Evolutionary conservation across 2,329 filamentous ascomycete species (phyloP), one percentile per base, ranked within the genome.

Genomic region (Fusarium neocosmosporiellum): DNA sequence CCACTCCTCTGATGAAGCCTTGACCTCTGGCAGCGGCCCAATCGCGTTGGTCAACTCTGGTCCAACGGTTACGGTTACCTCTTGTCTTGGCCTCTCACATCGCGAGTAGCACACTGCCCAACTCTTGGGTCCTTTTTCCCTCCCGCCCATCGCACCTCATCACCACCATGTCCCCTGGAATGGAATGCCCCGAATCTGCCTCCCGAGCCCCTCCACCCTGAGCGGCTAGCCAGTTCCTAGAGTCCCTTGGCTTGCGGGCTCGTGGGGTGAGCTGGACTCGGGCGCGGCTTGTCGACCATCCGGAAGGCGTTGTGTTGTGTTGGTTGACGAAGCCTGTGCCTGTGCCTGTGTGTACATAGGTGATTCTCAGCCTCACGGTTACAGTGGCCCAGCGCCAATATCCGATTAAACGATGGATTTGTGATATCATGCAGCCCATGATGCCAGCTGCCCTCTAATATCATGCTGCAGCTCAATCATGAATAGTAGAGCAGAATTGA

Each of bases 1-100:
- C 71, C 75, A 74, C 76, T 77, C 70, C 63, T 36, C 20, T 34
- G 54, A 59, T 66, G 59, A 67, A 63, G 67, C 64, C 70, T 63
- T 71, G 70, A 59, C 71, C 65, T 71, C 71, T 63, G 61, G 50
- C 68, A 65, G 68, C 64, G 66, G 65, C 65, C 76, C 59, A 70
- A 67, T 75, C 65, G 71, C 73, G 63, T 68, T 65, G 74, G 50
- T 55, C 65, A 54, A 37, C 29, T 69, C 66, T 67, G 59, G 69
- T 70, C 63, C 63, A 71, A 74, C 73, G 65, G 55, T 65, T 57
- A 72, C 73, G 65, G 55, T 65, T 59, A 59, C 66, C 46, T 66
- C 64, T 67, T 36, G 50, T 73, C 58, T 50, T 50, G 46, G 24
- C 46, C 46, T 50, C 46, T 50, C 46, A 50, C 46, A 50, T 50